Evolutionary conservation across 1,284 basidiomycete genomes (phyloP).

Genomic region (Apiotrichum laibachii): DNA sequence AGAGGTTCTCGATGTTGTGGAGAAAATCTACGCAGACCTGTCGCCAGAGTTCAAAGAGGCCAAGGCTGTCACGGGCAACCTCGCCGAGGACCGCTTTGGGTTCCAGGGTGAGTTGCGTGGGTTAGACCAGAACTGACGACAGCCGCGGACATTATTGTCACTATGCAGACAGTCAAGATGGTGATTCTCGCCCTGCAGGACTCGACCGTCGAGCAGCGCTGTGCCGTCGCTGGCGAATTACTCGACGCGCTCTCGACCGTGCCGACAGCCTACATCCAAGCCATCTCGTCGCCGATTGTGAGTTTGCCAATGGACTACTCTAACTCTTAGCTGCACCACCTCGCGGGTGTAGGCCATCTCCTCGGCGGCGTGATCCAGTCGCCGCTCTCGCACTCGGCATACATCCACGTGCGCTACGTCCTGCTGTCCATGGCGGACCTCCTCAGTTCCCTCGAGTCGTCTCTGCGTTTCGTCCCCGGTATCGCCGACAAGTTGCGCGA

Average conservation of each 20-base stretch:
- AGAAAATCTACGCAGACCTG: slow-evolving; percentile 35
- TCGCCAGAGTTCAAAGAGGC: slow-evolving; percentile 38
- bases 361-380: slow-evolving; percentile 46
- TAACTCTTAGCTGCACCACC: slow-evolving; percentile 41
- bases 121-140: not conserved
- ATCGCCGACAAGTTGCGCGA: slow-evolving; percentile 39
- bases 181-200: slow-evolving; percentile 40
- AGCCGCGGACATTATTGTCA: slow-evolving; percentile 48
- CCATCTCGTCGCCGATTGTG: slow-evolving; percentile 42
- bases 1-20: slow-evolving; percentile 36
- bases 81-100: slow-evolving; percentile 38
- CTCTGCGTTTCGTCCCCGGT: slow-evolving; percentile 27
- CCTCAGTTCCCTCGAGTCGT: slow-evolving; percentile 36
- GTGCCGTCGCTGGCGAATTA: slow-evolving; percentile 46
- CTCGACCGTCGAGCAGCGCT: slow-evolving; percentile 43
- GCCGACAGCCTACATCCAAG: slow-evolving; percentile 45
- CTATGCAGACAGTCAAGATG: slow-evolving; percentile 49
- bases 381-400: slow-evolving; percentile 41
- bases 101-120: slow-evolving; percentile 39
- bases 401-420: slow-evolving; percentile 46
- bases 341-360: slow-evolving; percentile 50
- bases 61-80: slow-evolving; percentile 39
- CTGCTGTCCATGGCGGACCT: slow-evolving; percentile 44
- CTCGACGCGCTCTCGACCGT: slow-evolving; percentile 44
- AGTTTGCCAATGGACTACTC: slow-evolving; percentile 11